Conservation (phyloP, 2,329 filamentous ascomycete species). For the Colletotrichum zoysiae region DNA sequence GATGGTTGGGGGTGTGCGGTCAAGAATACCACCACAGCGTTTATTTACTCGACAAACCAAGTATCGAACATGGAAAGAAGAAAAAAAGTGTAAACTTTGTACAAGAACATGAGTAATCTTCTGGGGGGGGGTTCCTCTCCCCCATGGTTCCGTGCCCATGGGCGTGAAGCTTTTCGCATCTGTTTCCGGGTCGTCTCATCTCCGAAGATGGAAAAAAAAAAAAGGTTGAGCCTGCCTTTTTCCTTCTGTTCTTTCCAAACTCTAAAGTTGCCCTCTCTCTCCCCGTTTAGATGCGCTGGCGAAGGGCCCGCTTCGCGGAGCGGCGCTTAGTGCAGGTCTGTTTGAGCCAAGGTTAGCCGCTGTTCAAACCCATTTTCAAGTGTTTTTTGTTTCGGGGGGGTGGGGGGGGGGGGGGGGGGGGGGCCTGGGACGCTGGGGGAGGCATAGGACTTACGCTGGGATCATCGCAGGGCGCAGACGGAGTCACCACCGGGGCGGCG, state of each 20-base stretch:
- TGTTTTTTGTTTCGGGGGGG: background rate
- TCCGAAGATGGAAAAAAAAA: conserved; percentile 1
- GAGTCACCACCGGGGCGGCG: conserved; percentile 1
- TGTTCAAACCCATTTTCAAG: background rate
- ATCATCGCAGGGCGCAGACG: background rate
- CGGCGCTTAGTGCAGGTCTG: conserved; percentile 37
- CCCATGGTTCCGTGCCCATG: conserved; percentile 19
- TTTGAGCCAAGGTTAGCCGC: background rate
- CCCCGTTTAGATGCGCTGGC: conserved; percentile 33
- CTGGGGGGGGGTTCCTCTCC: background rate
- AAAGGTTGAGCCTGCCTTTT: conserved; percentile 3
- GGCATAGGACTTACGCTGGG: conserved; percentile 22
- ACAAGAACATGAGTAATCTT: conserved; percentile 40
- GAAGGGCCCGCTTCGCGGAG: conserved; percentile 36
- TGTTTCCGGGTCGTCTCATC: conserved; percentile 38
- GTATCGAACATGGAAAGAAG: conserved; percentile 39
- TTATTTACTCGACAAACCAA: background rate
- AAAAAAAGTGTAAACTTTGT: conserved; percentile 38
- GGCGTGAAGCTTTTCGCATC: conserved; percentile 17
- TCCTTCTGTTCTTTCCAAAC: conserved; percentile 3
- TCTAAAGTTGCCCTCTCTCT: conserved; percentile 11
- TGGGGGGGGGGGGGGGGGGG: background rate
- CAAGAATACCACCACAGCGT: conserved; percentile 18
- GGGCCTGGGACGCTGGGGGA: background rate
- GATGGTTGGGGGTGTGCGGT: background rate